Base-by-base conservation (phyloP, 1,284 basidiomycete species). In the Malassezia psittaci region DNA sequence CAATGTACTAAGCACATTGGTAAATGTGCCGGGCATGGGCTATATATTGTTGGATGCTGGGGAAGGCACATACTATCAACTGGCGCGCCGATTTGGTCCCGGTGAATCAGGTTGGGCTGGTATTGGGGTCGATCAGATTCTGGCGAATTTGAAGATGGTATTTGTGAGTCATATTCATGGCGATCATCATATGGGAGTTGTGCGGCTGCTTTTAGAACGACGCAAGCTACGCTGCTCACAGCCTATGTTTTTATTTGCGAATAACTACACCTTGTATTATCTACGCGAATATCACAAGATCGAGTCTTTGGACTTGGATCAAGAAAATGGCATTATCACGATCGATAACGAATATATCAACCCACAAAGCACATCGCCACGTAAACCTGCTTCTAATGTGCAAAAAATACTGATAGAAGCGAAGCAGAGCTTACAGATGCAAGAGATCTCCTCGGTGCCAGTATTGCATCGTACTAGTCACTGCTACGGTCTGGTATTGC, bases 161-260 rank as follows among this genome's bases (percentile, higher is more conserved):
- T 96, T 85, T 74, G 79, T 94, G 62, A 90, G 86, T 63, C 93
- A 96, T 72, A 81, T 87, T 67, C 91, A 96, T 69, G 91, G 82
- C 0, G 93, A 96, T 72, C 91, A 96, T 74, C 91, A 96, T 71
- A 81, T 86, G 46, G 93, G 93, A 1, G 74, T 93, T 29, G 79
- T 83, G 0, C 81, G 83, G 48, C 76, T 96, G 13, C 79, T 96
- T 11, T 78, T 82, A 0, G 83, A 85, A 77, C 81, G 93, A 52
- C 79, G 80, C 48, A 78, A 79, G 76, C 88, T 90, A 56, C 34
- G 42, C 10, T 59, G 61, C 1, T 19, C 51, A 13, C 39, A 63
- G 36, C 64, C 85, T 0, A 75, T 93, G 2, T 90, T 85, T 68
- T 75, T 93, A 12, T 78, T 91, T 19, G 81, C 82, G 0, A 77